Percentiles rank a stretch among this genome's conserved stretches.
Conservation (phyloP, 495 filamentous ascomycete species). For the Penicillium angulare region DNA sequence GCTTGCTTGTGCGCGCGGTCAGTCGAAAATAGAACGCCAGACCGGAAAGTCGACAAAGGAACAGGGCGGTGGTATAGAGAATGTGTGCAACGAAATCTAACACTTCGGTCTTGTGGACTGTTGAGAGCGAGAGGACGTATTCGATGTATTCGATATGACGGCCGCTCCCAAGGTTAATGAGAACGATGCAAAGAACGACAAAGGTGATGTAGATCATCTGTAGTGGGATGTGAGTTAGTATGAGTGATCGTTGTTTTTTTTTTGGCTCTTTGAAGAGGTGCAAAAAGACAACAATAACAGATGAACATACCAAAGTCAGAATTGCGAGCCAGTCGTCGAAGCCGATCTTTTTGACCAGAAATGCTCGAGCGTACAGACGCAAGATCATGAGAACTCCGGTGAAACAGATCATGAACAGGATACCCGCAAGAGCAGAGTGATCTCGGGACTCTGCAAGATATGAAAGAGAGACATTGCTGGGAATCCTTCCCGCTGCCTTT, state of each 20-base stretch:
- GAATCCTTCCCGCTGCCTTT: slow-evolving; percentile 30
- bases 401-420: slow-evolving; percentile 38
- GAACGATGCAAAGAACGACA: slow-evolving; percentile 34
- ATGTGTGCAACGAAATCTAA: slow-evolving; percentile 46
- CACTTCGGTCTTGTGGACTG: slow-evolving; percentile 37
- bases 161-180: slow-evolving; percentile 46
- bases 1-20: slow-evolving; percentile 27
- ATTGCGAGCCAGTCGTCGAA: slow-evolving; percentile 38
- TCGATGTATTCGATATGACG: slow-evolving; percentile 48
- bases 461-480: slow-evolving; percentile 28
- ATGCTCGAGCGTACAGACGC: slow-evolving; percentile 34
- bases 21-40: slow-evolving; percentile 49
- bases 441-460: slow-evolving; percentile 42
- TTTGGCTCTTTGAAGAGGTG: too few species aligned
- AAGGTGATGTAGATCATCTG: slow-evolving; percentile 35
- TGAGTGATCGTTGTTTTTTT: background rate
- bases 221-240: background rate
- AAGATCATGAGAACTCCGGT: slow-evolving; percentile 27
- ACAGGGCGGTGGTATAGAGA: slow-evolving; percentile 46
- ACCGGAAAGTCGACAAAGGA: slow-evolving; percentile 46
- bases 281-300: background rate
- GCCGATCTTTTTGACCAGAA: slow-evolving; percentile 33
- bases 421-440: slow-evolving; percentile 34
- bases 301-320: slow-evolving; percentile 29
- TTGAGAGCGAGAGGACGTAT: slow-evolving; percentile 38